These are phyloP conservation scores for Nyctanthes arbortristis DNA, from an alignment of 257 asterid genomes.

Conservation along the genomic window DNA sequence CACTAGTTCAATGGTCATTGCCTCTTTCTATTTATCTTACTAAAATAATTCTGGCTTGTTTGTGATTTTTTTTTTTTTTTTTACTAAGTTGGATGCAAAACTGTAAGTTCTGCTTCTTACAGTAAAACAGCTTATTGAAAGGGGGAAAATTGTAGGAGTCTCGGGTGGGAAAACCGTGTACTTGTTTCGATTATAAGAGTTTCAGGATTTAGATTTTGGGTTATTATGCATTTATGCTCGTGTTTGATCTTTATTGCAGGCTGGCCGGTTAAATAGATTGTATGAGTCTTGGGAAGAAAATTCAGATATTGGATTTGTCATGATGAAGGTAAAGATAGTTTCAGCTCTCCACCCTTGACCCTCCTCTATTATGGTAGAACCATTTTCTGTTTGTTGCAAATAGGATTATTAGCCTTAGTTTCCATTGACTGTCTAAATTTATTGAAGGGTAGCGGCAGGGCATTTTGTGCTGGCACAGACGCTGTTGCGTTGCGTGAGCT, in stretches of 20 bases:
- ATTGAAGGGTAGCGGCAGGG: slow-evolving; percentile 63
- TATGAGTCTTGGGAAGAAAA: slow-evolving; percentile 95
- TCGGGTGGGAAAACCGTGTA: neutral
- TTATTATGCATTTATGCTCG: slow-evolving; percentile 5
- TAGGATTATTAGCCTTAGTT: neutral
- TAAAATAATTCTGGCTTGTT: neutral
- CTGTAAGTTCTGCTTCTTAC: slow-evolving; percentile 2
- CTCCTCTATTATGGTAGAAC: neutral
- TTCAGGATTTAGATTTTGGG: slow-evolving; percentile 1
- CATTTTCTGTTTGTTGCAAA: neutral
- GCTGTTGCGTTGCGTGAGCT: slow-evolving; percentile 58
- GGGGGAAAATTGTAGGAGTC: slow-evolving; percentile 15
- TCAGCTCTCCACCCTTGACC: slow-evolving; percentile 6
- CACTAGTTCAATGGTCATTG: slow-evolving; percentile 65
- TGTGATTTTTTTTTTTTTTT: neutral
- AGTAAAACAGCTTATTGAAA: slow-evolving; percentile 1
- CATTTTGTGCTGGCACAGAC: slow-evolving; percentile 90
- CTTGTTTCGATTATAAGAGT: neutral
- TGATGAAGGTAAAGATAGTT: slow-evolving; percentile 70
- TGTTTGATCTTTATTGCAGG: slow-evolving; percentile 38
- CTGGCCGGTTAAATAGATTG: slow-evolving; percentile 64
- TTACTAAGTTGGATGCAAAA: neutral
- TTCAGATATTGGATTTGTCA: slow-evolving; percentile 79
- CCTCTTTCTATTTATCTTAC: slow-evolving; percentile 6
- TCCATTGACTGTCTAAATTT: slow-evolving; percentile 30